Conservation (phyloP, 164 flowering plant species). For the Cinnamomum chago region DNA sequence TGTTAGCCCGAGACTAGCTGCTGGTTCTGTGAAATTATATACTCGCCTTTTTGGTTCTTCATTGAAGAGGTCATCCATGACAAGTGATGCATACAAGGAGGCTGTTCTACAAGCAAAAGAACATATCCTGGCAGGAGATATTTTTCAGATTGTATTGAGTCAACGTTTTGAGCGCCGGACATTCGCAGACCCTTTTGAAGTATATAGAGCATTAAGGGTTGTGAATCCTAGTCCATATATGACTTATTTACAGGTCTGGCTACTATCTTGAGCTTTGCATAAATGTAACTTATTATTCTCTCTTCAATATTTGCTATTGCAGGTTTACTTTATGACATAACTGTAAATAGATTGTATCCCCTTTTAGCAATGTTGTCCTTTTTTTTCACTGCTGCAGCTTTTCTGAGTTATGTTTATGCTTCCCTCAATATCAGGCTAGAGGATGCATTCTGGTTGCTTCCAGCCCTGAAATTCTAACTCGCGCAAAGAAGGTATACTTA, state of each 20-base stretch:
- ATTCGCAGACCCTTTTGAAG: constrained; percentile 93
- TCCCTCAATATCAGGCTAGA: constrained; percentile 59
- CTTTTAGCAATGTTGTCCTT: not conserved
- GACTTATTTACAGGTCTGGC: constrained; percentile 71
- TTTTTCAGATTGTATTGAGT: constrained; percentile 91
- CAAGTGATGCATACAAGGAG: constrained; percentile 67
- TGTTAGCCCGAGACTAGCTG: constrained; percentile 65
- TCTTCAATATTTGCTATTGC: not conserved
- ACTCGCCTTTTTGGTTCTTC: constrained; percentile 65
- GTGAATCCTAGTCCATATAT: constrained; percentile 97
- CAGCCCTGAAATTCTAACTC: constrained; percentile 93
- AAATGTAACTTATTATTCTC: not conserved
- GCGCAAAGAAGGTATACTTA: constrained; percentile 69
- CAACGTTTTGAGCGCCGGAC: constrained; percentile 94
- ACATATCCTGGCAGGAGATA: constrained; percentile 91
- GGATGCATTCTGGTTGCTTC: constrained; percentile 94
- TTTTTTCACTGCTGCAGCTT: too few relatives aligned
- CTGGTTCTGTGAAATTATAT: constrained; percentile 57
- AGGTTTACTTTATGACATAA: not conserved
- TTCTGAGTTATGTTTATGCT: not conserved
- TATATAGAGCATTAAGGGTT: constrained; percentile 86
- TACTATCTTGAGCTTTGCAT: not conserved
- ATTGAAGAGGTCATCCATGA: constrained; percentile 61
- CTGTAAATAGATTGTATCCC: not conserved
- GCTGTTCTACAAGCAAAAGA: constrained; percentile 83